These are phyloP conservation scores for Osmanthus fragrans DNA, from an alignment of 257 asterid genomes.

Conservation along the genomic window DNA sequence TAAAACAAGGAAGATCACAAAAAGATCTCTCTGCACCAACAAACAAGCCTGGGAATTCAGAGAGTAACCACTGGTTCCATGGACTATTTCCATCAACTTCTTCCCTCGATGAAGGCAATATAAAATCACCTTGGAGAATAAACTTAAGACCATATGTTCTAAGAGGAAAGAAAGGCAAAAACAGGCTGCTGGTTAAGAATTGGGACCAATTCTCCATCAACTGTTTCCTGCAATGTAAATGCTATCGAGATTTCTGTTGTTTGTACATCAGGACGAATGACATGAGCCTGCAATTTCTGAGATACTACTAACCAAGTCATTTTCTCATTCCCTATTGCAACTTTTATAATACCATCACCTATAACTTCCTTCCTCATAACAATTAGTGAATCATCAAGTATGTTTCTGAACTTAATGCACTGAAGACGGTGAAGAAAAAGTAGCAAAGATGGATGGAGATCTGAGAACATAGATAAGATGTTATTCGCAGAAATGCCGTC, in stretches of 20 bases:
- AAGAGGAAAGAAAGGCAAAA: conserved; percentile 92
- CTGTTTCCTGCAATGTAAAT: conserved; percentile 65
- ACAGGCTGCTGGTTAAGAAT: conserved; percentile 83
- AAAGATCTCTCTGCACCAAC: conserved; percentile 70
- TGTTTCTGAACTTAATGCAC: conserved; percentile 74
- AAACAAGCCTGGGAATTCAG: conserved; percentile 84
- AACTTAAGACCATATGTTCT: conserved; percentile 94
- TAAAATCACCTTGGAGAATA: conserved; percentile 95
- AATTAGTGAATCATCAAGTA: conserved; percentile 57
- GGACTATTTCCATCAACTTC: conserved; percentile 94
- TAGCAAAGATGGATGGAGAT: conserved; percentile 87
- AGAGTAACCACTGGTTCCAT: conserved; percentile 95
- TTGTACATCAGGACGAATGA: conserved; percentile 61
- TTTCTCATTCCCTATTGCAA: conserved; percentile 67
- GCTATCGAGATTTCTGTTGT: conserved; percentile 87
- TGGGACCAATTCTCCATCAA: conserved; percentile 61
- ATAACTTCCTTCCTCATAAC: conserved; percentile 78
- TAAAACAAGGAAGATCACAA: conserved; percentile 83
- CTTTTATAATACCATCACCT: conserved; percentile 79
- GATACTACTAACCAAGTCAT: conserved; percentile 91
- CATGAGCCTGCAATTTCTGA: conserved; percentile 53
- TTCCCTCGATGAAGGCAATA: conserved; percentile 96
- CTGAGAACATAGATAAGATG: conserved; percentile 80
- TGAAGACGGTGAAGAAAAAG: conserved; percentile 87
- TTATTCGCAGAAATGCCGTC: conserved; percentile 56